Evolutionary conservation across 805 yeast species (phyloP), one percentile per base, ranked within the genome.

Genomic region (Brettanomyces nanus): DNA sequence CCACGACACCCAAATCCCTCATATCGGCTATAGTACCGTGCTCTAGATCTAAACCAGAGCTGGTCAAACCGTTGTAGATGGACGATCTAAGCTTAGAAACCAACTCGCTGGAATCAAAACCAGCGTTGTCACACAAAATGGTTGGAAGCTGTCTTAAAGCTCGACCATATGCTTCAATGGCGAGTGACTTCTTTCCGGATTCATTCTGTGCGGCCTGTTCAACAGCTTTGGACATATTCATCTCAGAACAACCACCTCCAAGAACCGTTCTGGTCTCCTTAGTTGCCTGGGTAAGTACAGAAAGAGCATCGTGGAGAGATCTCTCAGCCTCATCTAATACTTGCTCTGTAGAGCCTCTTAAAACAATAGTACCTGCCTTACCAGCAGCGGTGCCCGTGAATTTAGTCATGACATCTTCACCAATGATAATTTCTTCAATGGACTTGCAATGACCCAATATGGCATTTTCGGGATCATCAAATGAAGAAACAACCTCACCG

Each of bases 321-420:
- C 98, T 77, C 61, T 92, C 98, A 19, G 94, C 96, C 67, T 92
- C 98, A 39, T 95, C 96, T 54, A 92, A 80, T 28, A 92, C 94
- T 69, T 92, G 98, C 54, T 90, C 97, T 19, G 97, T 95, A 46
- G 98, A 97, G 47, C 99, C 98, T 59, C 99, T 76, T 48, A 92
- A 66, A 19, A 92, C 95, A 52, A 92, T 78, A 2, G 97, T 87
- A 69, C 98, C 92, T 4, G 97, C 97, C 62, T 85, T 85, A 43
- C 96, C 95, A 13, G 89, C 89, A 37, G 85, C 81, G 45, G 90
- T 95, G 22, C 98, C 99, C n/a, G 92, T 77, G 54, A 92, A 92
- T 61, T 83, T 85, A 44, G 89, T 75, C 75, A 86, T 83, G 5
- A 80, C 67, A 52, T 86, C 94, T 55, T 92, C 97, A 43, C 97